These are phyloP conservation scores for Sordaria brevicollis DNA, from an alignment of 495 filamentous ascomycete species.

Conservation along the genomic window DNA sequence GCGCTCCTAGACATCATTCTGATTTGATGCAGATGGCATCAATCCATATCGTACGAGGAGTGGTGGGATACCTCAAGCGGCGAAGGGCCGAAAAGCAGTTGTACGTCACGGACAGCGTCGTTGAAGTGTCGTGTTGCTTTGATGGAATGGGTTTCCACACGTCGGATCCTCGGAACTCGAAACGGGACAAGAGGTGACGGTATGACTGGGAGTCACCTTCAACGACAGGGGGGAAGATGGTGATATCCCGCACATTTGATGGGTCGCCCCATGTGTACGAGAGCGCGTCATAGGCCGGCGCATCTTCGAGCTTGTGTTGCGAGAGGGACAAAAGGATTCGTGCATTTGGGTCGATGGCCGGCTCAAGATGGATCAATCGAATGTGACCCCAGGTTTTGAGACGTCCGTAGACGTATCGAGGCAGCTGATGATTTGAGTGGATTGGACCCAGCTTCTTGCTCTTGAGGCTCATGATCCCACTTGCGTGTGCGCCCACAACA, in stretches of 20 bases:
- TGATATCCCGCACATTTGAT: not conserved
- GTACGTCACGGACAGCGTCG: not conserved
- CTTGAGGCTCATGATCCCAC: not conserved
- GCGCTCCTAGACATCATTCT: not conserved
- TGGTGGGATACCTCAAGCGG: not conserved
- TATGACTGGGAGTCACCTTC: not conserved
- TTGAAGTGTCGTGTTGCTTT: not conserved
- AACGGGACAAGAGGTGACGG: not conserved
- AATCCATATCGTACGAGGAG: not conserved
- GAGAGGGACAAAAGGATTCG: not conserved
- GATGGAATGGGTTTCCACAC: not conserved
- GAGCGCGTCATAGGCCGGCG: not conserved
- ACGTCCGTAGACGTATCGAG: not conserved
- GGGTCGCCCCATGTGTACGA: slow-evolving; percentile 1
- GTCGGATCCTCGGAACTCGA: not conserved
- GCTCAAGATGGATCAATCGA: not conserved
- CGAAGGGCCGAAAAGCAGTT: not conserved
- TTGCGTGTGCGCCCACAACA: not conserved
- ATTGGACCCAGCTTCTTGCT: not conserved
- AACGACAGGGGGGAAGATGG: not conserved
- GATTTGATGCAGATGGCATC: slow-evolving; percentile 1
- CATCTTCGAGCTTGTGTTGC: not conserved
- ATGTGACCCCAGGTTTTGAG: not conserved
- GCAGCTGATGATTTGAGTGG: not conserved
- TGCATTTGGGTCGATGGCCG: not conserved